phyloP scores from a whole-genome alignment of 805 yeast genomes.

The Sugiyamaella floridensis region DNA sequence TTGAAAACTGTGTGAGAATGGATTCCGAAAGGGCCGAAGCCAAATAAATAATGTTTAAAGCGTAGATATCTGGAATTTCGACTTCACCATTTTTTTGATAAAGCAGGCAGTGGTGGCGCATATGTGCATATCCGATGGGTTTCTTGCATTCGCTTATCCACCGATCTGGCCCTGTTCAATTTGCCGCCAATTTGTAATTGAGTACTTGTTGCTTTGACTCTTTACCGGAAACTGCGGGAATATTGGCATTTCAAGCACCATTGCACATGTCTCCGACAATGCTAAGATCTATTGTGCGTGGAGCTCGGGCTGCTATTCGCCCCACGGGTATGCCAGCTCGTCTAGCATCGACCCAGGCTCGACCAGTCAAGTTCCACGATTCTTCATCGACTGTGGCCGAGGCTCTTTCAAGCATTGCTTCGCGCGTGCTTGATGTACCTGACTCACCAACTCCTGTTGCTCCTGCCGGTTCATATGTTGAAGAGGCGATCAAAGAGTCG shows the following conservation, averaged over 20 bases:
- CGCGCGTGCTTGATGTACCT: constrained; percentile 7
- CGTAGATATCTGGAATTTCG: too few relatives aligned
- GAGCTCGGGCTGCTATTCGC: neutral
- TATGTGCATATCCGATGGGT: neutral
- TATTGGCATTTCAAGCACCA: neutral
- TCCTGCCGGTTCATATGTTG: constrained; percentile 20
- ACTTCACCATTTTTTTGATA: too few relatives aligned
- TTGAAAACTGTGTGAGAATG: too few relatives aligned
- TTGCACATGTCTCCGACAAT: neutral
- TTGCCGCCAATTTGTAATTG: neutral
- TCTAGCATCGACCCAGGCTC: neutral
- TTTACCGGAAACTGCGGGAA: too few relatives aligned
- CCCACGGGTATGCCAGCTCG: neutral
- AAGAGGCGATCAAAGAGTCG: constrained; percentile 18
- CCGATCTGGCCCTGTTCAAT: neutral
- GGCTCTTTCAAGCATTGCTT: constrained; percentile 14
- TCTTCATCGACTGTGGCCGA: constrained; percentile 13
- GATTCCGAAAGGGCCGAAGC: too few relatives aligned
- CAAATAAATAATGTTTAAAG: too few relatives aligned
- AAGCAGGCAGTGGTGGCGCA: neutral
- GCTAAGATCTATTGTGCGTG: neutral
- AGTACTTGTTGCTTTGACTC: too few relatives aligned
- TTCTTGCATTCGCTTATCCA: neutral
- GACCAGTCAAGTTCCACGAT: neutral
- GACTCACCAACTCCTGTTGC: constrained; percentile 14